Evolutionary conservation across 306 rosid genomes (phyloP).

Genomic region (Herpetospermum pedunculosum): DNA sequence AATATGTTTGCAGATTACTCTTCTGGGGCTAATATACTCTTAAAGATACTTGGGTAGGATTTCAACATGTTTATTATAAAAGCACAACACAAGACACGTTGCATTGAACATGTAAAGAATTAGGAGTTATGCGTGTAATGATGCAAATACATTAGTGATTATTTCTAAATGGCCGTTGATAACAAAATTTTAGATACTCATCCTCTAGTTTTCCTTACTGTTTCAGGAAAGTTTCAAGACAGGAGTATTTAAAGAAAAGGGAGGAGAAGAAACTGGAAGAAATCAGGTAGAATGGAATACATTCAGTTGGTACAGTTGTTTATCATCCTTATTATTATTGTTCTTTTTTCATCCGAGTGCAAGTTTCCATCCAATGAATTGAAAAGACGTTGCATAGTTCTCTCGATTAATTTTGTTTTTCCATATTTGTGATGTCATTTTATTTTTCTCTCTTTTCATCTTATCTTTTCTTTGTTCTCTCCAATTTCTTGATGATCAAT

Average conservation of each 20-base stretch:
- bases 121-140: background rate
- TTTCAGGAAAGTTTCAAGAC: conserved; percentile 75
- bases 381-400: background rate
- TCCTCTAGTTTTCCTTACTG: conserved; percentile 3
- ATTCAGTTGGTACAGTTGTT: background rate
- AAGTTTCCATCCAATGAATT: background rate
- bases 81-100: background rate
- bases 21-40: background rate
- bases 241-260: conserved; percentile 85
- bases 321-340: background rate
- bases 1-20: background rate
- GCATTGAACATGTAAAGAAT: background rate
- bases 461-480: background rate
- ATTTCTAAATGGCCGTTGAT: background rate
- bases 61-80: background rate
- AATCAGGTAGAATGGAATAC: conserved; percentile 40
- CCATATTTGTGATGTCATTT: background rate
- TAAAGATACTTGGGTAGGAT: background rate
- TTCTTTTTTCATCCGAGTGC: background rate
- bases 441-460: background rate
- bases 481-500: conserved; percentile 9
- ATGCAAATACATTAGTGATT: background rate
- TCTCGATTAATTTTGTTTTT: conserved; percentile 1
- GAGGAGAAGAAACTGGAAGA: conserved; percentile 84
- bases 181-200: conserved; percentile 5